These are phyloP conservation scores for Skeletonema tropicum DNA, from an alignment of 108 stramenopile species.

Conservation along the genomic window DNA sequence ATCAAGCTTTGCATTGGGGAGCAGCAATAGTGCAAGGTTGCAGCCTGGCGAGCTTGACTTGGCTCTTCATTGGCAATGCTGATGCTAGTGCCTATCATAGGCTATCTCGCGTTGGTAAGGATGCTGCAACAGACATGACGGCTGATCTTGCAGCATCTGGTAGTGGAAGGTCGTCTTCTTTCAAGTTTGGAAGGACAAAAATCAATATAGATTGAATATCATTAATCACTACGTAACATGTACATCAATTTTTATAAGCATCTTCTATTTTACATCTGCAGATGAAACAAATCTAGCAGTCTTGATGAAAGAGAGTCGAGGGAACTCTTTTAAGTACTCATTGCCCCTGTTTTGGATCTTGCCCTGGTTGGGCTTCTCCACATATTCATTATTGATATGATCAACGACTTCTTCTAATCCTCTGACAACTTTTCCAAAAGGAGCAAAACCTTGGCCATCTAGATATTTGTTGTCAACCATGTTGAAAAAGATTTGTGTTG, in stretches of 20 bases:
- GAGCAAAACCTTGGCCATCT: slow-evolving; percentile 47
- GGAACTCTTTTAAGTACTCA: slow-evolving; percentile 48
- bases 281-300: slow-evolving; percentile 22
- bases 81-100: slow-evolving; percentile 73
- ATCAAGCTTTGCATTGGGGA: slow-evolving; percentile 69
- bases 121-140: slow-evolving; percentile 32
- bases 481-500: slow-evolving; percentile 74
- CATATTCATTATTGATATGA: slow-evolving; percentile 40
- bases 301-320: slow-evolving; percentile 48
- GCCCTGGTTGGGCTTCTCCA: slow-evolving; percentile 46
- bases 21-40: slow-evolving; percentile 66
- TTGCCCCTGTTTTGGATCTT: slow-evolving; percentile 42
- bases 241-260: neutral
- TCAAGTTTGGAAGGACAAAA: slow-evolving; percentile 48
- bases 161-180: slow-evolving; percentile 17
- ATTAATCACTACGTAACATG: neutral
- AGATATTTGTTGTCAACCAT: slow-evolving; percentile 37
- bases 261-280: neutral
- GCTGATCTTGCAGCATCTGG: slow-evolving; percentile 16
- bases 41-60: slow-evolving; percentile 65
- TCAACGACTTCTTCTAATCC: slow-evolving; percentile 49
- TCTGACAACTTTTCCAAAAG: slow-evolving; percentile 45
- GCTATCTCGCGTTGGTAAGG: slow-evolving; percentile 37
- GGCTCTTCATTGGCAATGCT: slow-evolving; percentile 72
- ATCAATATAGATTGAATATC: slow-evolving; percentile 36